Evolutionary conservation across 495 filamentous ascomycete species (phyloP).

Genomic region (Neurospora sp.): DNA sequence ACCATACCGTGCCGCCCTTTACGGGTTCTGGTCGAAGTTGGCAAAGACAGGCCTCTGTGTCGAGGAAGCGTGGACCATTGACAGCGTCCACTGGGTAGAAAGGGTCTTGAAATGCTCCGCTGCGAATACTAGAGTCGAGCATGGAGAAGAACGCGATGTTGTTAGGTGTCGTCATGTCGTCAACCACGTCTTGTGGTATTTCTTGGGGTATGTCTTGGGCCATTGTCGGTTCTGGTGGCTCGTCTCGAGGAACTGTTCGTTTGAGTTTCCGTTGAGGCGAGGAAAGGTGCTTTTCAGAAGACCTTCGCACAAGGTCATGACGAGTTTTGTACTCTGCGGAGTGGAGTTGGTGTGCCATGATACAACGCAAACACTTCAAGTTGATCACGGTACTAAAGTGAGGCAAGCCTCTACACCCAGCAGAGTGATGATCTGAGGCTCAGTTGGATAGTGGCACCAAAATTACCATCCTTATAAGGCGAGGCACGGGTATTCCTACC

Average conservation of each 20-base stretch:
- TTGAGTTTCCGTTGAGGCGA: background rate
- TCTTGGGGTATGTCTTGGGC: background rate
- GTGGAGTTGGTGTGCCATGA: background rate
- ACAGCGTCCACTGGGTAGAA: conserved; percentile 17
- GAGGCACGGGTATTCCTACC: too few species aligned
- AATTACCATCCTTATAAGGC: background rate
- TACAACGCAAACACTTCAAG: background rate
- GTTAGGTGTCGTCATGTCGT: background rate
- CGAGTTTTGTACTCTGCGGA: background rate
- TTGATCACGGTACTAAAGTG: background rate
- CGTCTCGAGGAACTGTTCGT: background rate
- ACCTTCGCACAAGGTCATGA: background rate
- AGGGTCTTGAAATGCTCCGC: conserved; percentile 16
- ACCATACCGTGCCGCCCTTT: conserved; percentile 6
- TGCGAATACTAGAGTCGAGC: background rate
- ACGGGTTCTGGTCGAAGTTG: conserved; percentile 15
- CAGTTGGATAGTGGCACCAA: background rate
- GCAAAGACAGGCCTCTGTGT: conserved; percentile 29
- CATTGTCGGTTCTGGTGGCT: background rate
- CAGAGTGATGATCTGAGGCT: background rate
- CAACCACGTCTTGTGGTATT: background rate
- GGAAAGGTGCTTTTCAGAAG: background rate
- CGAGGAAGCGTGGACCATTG: conserved; percentile 27
- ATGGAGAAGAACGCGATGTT: background rate
- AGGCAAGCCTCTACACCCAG: background rate